Percentiles rank a stretch among this genome's conserved stretches.
phyloP scores from a whole-genome alignment of 257 asterid genomes.

The Penstemon eatonii region DNA sequence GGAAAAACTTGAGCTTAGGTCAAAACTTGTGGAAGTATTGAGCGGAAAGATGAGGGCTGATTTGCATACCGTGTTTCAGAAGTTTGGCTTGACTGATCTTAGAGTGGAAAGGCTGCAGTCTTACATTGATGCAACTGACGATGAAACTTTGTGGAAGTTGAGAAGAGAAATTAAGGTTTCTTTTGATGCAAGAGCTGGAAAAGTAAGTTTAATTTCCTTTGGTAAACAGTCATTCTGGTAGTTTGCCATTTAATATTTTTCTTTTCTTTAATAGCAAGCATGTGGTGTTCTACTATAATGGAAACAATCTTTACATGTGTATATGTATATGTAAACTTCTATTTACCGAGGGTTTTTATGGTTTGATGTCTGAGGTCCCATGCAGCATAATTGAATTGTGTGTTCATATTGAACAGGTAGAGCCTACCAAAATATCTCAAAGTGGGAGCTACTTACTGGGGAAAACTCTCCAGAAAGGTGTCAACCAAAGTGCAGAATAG shows the following conservation, averaged over 20 bases:
- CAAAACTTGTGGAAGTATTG: conserved; percentile 38
- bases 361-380: conserved; percentile 1
- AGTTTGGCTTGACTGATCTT: conserved; percentile 28
- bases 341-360: neutral
- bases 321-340: neutral
- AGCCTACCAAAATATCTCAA: conserved; percentile 33
- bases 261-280: conserved; percentile 1
- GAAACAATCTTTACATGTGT: conserved; percentile 1
- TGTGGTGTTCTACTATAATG: neutral
- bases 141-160: conserved; percentile 46
- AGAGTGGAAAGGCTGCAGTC: conserved; percentile 29
- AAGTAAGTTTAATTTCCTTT: neutral
- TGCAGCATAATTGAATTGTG: conserved; percentile 17
- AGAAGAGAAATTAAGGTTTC: conserved; percentile 39
- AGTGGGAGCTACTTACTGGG: conserved; percentile 31
- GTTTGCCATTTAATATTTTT: neutral
- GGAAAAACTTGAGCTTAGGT: conserved; percentile 41
- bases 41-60: conserved; percentile 39
- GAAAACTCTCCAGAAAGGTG: conserved; percentile 46
- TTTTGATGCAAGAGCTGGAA: conserved; percentile 31
- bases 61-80: conserved; percentile 29
- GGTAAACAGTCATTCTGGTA: neutral
- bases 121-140: conserved; percentile 37
- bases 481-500: conserved; percentile 24
- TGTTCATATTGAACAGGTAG: conserved; percentile 41